Evolutionary conservation across 768 basidiomycete species (phyloP), one percentile per base, ranked within the genome.

Genomic region (Macrolepiota albuminosa): DNA sequence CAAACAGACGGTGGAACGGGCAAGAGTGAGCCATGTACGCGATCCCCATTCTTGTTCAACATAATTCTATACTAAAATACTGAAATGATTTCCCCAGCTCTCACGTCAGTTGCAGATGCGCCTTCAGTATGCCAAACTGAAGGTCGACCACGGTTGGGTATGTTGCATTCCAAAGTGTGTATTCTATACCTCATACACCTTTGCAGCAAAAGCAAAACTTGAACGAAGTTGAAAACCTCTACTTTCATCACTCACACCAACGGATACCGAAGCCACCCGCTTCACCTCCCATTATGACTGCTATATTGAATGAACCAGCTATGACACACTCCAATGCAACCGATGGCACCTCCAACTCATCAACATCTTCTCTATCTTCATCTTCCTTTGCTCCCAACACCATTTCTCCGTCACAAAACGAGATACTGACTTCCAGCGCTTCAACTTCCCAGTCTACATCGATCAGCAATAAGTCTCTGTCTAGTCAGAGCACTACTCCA

Each of bases 141-240:
- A 91, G 68, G 89, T 91, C 52, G 88, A 91, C 63, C 81, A 89
- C 68, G 89, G 89, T 47, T 91, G 89, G 89, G 89, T 89, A 69
- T 45, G 84, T 75, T 43, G 13, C 52, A 2, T 7, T 36, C 49
- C 51, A 33, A 21, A 36, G 31, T 26, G 18, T 33, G 33, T 36
- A 13, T 21, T 33, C 40, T 16, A 10, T n/a, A 33, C 26, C 42
- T 31, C 14, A 18, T 33, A n/a, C 24, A n/a, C n/a, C 24, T 34
- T 56, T 49, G 31, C 36, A 89, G 88, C 87, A 89, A 84, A 81
- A 84, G 60, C 89, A 91, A 71, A 89, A 80, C 48, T 72, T 91
- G 55, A 89, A 88, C 66, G 89, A 91, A 72, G 89, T 91, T 6
- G 89, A 91, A 70, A 91, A 91, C 66, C 76, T 91, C 9, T 91